Evolutionary conservation across 352 stramenopile genomes (phyloP).

Genomic region (Phytophthora ohioensis): DNA sequence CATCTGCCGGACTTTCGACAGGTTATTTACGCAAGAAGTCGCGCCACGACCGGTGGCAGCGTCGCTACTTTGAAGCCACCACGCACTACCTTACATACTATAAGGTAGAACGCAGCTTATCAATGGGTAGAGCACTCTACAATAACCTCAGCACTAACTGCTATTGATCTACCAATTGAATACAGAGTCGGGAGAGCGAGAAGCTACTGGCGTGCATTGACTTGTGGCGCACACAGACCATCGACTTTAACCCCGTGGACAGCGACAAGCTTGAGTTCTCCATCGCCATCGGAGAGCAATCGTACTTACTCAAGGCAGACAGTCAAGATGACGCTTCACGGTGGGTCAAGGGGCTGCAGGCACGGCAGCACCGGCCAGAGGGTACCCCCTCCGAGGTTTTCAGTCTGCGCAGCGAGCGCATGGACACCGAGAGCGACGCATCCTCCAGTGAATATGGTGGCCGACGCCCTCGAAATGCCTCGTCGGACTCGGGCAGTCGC

Average conservation of each 20-base stretch:
- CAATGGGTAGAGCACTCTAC: background rate
- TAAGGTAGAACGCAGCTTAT: slow-evolving; percentile 77
- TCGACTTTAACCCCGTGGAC: slow-evolving; percentile 72
- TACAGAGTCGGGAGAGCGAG: slow-evolving; percentile 82
- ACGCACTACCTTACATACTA: slow-evolving; percentile 99
- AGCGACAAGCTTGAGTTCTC: slow-evolving; percentile 78
- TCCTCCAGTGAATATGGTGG: slow-evolving; percentile 81
- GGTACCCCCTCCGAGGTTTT: slow-evolving; percentile 82
- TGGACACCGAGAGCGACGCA: slow-evolving; percentile 85
- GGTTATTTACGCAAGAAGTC: slow-evolving; percentile 95
- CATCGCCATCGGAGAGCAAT: slow-evolving; percentile 88
- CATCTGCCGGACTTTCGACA: slow-evolving; percentile 23
- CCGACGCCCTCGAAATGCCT: slow-evolving; percentile 44
- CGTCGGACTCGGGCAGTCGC: slow-evolving; percentile 61
- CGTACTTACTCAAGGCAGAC: slow-evolving; percentile 86
- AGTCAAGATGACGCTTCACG: slow-evolving; percentile 68
- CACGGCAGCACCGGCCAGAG: slow-evolving; percentile 76
- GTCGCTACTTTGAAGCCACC: slow-evolving; percentile 98
- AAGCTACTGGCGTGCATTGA: slow-evolving; percentile 91
- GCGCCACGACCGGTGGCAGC: slow-evolving; percentile 94
- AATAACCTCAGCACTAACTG: background rate
- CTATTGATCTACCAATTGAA: background rate
- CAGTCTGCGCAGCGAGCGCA: slow-evolving; percentile 82
- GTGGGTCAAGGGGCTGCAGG: slow-evolving; percentile 65
- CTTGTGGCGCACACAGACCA: slow-evolving; percentile 86